Conservation (phyloP, 2,329 filamentous ascomycete genomes). For the Calonectria pteridis region DNA sequence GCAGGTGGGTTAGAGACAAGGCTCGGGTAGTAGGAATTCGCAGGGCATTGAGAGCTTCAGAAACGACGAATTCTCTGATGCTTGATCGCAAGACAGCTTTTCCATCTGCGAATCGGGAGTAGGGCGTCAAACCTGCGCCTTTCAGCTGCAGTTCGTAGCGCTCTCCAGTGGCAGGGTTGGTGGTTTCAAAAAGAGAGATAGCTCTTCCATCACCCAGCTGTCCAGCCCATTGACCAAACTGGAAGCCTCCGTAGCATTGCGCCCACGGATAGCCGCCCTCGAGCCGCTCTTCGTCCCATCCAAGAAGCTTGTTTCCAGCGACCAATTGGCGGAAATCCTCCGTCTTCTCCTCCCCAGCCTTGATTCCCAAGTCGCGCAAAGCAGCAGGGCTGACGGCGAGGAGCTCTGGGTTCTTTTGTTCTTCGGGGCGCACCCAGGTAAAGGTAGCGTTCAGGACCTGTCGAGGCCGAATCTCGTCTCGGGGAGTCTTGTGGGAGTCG, state of each 20-base stretch:
- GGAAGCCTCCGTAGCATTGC: constrained; percentile 92
- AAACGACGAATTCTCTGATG: constrained; percentile 94
- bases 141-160: constrained; percentile 95
- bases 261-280: constrained; percentile 94
- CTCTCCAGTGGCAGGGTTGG: constrained; percentile 76
- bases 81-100: constrained; percentile 93
- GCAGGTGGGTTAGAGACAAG: constrained; percentile 82
- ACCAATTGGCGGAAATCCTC: constrained; percentile 83
- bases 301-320: constrained; percentile 85
- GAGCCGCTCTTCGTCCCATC: constrained; percentile 76
- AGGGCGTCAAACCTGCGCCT: constrained; percentile 92
- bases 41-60: constrained; percentile 88
- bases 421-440: constrained; percentile 89
- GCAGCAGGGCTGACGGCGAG: constrained; percentile 84
- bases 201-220: constrained; percentile 95
- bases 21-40: constrained; percentile 89
- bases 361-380: constrained; percentile 84
- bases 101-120: constrained; percentile 95
- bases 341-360: constrained; percentile 73
- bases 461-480: constrained; percentile 81
- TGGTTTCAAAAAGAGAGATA: constrained; percentile 93
- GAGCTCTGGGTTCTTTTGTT: constrained; percentile 79
- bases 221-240: constrained; percentile 91
- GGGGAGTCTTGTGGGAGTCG: constrained; percentile 83
- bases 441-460: constrained; percentile 88